Percentiles rank a stretch among this genome's conserved stretches.
Conservation (phyloP, 2,329 filamentous ascomycete genomes). For the Alternaria panax region DNA sequence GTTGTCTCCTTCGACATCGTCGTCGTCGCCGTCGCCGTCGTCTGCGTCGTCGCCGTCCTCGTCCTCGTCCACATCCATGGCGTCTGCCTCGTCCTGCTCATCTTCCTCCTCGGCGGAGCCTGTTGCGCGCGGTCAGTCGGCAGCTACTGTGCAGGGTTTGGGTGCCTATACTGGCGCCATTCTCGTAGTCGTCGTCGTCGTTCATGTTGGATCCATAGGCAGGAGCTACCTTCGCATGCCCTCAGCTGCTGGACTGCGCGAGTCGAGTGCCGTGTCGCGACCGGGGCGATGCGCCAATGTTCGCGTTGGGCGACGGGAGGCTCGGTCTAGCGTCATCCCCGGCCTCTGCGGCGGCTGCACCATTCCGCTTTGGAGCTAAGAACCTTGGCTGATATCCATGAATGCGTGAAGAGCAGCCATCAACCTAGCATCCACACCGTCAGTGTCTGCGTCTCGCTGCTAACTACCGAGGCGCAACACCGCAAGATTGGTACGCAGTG, state of each 20-base stretch:
- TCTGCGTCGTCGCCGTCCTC: conserved; percentile 55
- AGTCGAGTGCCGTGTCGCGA: conserved; percentile 14
- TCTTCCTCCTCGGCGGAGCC: conserved; percentile 40
- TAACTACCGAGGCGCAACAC: no score
- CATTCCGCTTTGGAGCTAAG: neutral
- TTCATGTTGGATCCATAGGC: conserved; percentile 40
- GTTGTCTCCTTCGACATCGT: conserved; percentile 51
- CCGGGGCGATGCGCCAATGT: neutral
- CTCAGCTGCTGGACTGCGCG: neutral
- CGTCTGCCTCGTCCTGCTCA: conserved; percentile 50
- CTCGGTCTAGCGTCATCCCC: conserved; percentile 15
- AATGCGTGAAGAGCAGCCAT: no score
- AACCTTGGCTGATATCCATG: no score
- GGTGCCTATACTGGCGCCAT: conserved; percentile 45
- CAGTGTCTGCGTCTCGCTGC: no score
- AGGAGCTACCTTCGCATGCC: neutral
- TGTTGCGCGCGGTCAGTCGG: conserved; percentile 21
- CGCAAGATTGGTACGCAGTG: no score
- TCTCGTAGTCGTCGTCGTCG: conserved; percentile 58
- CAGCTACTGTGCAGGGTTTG: neutral
- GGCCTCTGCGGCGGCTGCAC: neutral
- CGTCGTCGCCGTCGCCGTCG: conserved; percentile 54
- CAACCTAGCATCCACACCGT: no score
- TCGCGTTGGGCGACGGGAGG: conserved; percentile 18
- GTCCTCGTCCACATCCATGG: conserved; percentile 33